Base-by-base conservation (phyloP, 73 alveolate species). In the Paramecium bursaria region DNA sequence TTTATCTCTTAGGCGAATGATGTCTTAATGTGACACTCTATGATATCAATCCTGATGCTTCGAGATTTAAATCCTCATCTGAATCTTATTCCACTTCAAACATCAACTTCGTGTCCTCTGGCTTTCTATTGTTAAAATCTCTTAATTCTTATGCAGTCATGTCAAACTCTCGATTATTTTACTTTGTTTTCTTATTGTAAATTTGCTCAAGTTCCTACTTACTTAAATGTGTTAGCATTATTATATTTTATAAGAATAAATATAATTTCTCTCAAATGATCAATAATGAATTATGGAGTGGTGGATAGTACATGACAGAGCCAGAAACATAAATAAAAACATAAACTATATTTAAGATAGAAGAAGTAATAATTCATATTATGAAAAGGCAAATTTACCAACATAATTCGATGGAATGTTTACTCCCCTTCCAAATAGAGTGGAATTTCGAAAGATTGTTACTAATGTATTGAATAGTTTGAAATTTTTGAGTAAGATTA, bases 361-460 rank as follows among this genome's bases (percentile, higher is more conserved):
- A 79, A 55, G 89, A 79, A n/a, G n/a, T n/a, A n/a, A n/a, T n/a
- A n/a, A n/a, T n/a, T n/a, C n/a, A n/a, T n/a, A n/a, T n/a, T n/a
- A n/a, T n/a, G n/a, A n/a, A n/a, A n/a, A n/a, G 31, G 89, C 89
- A 14, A 49, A 79, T 22, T 51, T 73, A 53, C 89, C 89, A 3
- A 79, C 61, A 22, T 53, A 49, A 19, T 79, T 79, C 29, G 76
- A 79, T 42, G 76, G 73, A n/a, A 48, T 79, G 11, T 79, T 53
- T 23, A 79, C 89, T 6, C 89, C 89, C 13, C 85, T 79, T 19
- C 89, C 89, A 33, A 73, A 53, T 54, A 4, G 46, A 55, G 89
- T 79, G 3, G 89, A 79, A 46, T 79, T 79, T 23, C 51, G 46
- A 48, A 61, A 73, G 15, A 79, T 79, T 11, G 46, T 48, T 27